Evolutionary conservation across 202 grass and related monocot genomes (phyloP), one percentile per base, ranked within the genome.

Genomic region (Setaria italica): DNA sequence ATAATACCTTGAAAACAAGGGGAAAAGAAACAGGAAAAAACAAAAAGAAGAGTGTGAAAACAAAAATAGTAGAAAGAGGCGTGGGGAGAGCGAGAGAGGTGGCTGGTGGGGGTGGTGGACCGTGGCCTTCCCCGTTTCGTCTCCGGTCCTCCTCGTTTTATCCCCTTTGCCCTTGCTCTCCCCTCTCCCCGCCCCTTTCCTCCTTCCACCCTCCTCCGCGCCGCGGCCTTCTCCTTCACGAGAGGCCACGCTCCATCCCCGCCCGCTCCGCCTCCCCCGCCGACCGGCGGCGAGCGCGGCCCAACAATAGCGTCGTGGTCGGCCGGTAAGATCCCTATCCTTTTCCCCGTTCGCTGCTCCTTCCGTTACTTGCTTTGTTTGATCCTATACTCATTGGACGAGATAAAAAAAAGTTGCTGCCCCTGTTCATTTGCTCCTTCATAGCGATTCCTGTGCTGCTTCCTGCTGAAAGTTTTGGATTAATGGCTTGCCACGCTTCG

Each of bases 111-210:
- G 41, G 75, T 41, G 67, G 34, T 74, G 64, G 80, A 11, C 25
- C 33, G 47, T 33, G 29, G 85, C 85, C 58, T 68, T 51, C 70
- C 85, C 71, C 55, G 80, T 83, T 77, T 77, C 63, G 71, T 82
- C 79, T 87, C 72, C 41, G 51, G 77, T 68, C 51, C 48, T 79
- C 43, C 45, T 53, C 59, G 11, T 67, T 77, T 77, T 69, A 82
- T 76, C 79, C 9, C 79, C 41, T 41, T 6, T 19, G 25, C 37
- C 33, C 32, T 54, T 16, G 37, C 62, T 46, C 45, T n/a, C 19
- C 21, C 30, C 60, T 29, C 17, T 9, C 72, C 51, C 14, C 51
- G 17, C 16, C n/a, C 42, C 19, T 69, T 45, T 21, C 59, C 62
- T 55, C 19, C 50, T 32, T 53, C 37, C 60, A 1, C 10, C 48